These are phyloP conservation scores for Aspergillus nidulans DNA, from an alignment of 495 filamentous ascomycete species.

Conservation along the genomic window DNA sequence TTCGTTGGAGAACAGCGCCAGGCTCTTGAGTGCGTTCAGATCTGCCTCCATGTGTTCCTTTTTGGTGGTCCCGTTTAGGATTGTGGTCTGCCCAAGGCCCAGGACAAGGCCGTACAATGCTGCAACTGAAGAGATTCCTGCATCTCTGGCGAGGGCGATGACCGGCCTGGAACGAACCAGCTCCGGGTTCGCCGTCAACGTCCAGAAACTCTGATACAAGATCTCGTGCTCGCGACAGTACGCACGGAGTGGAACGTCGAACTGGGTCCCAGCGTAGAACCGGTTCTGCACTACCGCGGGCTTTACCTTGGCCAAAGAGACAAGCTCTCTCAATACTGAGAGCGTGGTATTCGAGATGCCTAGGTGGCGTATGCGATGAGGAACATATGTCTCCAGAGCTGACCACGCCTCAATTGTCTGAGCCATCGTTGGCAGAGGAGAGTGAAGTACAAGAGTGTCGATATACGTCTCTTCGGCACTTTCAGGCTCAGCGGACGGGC, in stretches of 20 bases:
- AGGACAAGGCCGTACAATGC: constrained; percentile 68
- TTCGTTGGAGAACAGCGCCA: constrained; percentile 44
- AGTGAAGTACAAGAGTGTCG: constrained; percentile 70
- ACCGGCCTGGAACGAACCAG: constrained; percentile 52
- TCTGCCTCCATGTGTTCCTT: constrained; percentile 61
- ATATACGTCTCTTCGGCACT: constrained; percentile 53
- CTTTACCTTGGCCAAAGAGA: constrained; percentile 40
- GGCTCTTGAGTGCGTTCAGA: constrained; percentile 47
- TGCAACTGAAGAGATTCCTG: constrained; percentile 43
- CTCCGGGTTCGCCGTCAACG: constrained; percentile 64
- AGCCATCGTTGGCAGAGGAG: constrained; percentile 52
- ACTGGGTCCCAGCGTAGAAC: constrained; percentile 56
- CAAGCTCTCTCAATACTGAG: constrained; percentile 48
- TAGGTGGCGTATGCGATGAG: constrained; percentile 55
- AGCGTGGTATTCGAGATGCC: constrained; percentile 69
- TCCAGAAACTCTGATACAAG: constrained; percentile 77
- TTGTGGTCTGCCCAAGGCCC: constrained; percentile 50
- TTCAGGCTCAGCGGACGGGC: constrained; percentile 22
- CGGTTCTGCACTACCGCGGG: constrained; percentile 73
- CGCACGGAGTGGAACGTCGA: constrained; percentile 55
- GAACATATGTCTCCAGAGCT: constrained; percentile 60
- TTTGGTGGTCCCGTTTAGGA: constrained; percentile 69
- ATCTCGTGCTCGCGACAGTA: constrained; percentile 60
- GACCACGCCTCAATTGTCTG: constrained; percentile 64
- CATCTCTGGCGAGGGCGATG: constrained; percentile 41